Conservation (phyloP, 768 basidiomycete species). For the Pulveroboletus sp. region DNA sequence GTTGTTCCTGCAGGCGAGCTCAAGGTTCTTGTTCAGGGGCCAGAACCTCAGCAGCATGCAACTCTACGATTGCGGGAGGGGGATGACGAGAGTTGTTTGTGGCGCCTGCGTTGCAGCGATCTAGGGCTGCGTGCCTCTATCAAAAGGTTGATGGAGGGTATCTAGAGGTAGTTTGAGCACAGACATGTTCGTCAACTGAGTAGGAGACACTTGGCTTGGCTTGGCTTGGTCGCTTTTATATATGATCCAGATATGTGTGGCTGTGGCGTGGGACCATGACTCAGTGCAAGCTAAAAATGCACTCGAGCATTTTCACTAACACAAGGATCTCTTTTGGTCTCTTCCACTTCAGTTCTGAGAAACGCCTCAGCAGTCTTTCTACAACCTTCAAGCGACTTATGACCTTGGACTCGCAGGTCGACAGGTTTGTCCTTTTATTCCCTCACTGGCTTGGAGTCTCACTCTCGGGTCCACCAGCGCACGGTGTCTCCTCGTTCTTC, state of each 20-base stretch:
- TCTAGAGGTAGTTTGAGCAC: constrained; percentile 1
- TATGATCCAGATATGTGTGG: too few species aligned
- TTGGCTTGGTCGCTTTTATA: too few species aligned
- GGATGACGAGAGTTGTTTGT: constrained; percentile 68
- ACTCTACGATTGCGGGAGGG: constrained; percentile 55
- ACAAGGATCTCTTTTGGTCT: constrained; percentile 14
- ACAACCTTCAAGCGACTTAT: constrained; percentile 42
- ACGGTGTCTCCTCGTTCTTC: constrained; percentile 40
- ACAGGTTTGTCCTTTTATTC: constrained; percentile 15
- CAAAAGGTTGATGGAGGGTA: constrained; percentile 37
- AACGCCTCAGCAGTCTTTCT: neutral
- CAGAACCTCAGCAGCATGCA: constrained; percentile 24
- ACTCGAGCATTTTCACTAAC: neutral
- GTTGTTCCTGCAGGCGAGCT: constrained; percentile 48
- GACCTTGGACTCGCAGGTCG: constrained; percentile 41
- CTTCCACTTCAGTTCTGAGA: neutral
- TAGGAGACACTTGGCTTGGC: too few species aligned
- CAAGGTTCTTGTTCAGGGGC: constrained; percentile 48
- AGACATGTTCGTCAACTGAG: neutral
- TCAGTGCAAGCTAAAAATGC: neutral
- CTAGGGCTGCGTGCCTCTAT: constrained; percentile 39
- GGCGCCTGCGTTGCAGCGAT: constrained; percentile 59
- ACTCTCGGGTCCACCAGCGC: constrained; percentile 15
- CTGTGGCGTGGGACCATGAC: neutral
- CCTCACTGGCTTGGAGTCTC: neutral